phyloP scores from a whole-genome alignment of 2,329 filamentous ascomycete species.

The Hortaea sp. region DNA sequence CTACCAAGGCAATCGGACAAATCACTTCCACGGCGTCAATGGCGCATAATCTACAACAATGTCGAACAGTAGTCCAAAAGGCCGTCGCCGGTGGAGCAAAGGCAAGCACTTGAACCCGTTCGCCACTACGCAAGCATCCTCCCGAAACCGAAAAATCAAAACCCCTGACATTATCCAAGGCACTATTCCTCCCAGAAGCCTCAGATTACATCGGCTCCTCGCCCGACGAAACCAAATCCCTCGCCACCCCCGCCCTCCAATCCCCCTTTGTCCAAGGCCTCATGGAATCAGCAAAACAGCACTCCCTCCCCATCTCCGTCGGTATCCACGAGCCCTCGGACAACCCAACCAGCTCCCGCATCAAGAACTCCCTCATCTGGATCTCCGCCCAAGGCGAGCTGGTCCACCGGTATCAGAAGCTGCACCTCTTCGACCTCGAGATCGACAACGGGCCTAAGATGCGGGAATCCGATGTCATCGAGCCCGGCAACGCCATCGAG shows the following conservation, averaged over 20 bases:
- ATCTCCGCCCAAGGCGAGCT: slow-evolving; percentile 53
- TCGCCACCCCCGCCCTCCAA: slow-evolving; percentile 55
- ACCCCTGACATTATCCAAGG: slow-evolving; percentile 33
- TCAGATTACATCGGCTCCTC: slow-evolving; percentile 74
- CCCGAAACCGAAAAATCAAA: neutral
- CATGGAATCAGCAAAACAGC: slow-evolving; percentile 52
- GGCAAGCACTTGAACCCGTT: slow-evolving; percentile 34
- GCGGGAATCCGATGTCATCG: slow-evolving; percentile 57
- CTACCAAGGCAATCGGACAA: slow-evolving; percentile 79
- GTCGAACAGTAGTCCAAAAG: slow-evolving; percentile 59
- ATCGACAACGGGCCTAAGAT: slow-evolving; percentile 48
- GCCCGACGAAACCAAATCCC: slow-evolving; percentile 55
- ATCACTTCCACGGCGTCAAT: slow-evolving; percentile 76
- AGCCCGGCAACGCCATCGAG: slow-evolving; percentile 54
- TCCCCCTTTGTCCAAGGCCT: slow-evolving; percentile 71
- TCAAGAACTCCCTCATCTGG: slow-evolving; percentile 58
- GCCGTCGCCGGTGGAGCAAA: slow-evolving; percentile 69
- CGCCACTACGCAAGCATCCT: too few species aligned
- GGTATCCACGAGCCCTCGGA: slow-evolving; percentile 70
- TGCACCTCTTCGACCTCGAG: slow-evolving; percentile 70
- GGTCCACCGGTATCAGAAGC: slow-evolving; percentile 65
- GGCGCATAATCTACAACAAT: slow-evolving; percentile 69
- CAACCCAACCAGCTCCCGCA: slow-evolving; percentile 36
- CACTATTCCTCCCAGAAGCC: slow-evolving; percentile 86
- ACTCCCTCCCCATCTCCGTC: slow-evolving; percentile 66